Base-by-base conservation (phyloP, 208 protist genomes). In the Crithidia bombi region DNA sequence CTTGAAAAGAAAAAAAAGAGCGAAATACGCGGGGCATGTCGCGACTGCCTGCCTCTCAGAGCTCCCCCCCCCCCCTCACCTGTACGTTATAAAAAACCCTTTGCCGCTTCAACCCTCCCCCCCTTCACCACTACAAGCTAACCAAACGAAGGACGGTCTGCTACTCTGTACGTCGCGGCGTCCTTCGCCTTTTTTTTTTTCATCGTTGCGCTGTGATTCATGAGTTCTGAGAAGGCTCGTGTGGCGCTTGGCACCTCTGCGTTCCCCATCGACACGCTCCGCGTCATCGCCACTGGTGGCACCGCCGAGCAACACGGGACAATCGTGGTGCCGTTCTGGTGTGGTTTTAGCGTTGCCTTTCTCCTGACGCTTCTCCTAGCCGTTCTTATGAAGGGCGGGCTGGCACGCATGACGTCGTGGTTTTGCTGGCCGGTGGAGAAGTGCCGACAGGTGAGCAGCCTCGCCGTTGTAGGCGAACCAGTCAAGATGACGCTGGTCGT, bases 401-500 rank as follows among this genome's bases (percentile, higher is more conserved):
- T 19, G 5, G 43, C 10, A 6, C 26, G 44, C 7, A 1, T 62
- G 39, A 33, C 32, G n/a, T 65, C 54, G 46, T 59, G 57, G 62
- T 30, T 63, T 15, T 43, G 36, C 41, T 64, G 69, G 62, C 44
- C 69, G 26, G 25, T 21, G 44, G 55, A 49, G 55, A 69, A 33
- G 69, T 43, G 30, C 28, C 61, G 54, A 6, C 55, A 65, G 38
- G 17, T 71, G 19, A n/a, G 65, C 64, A 61, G 50, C 57, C 72
- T 71, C 30, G 63, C 58, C 11, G 49, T 43, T 1, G 44, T 63
- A 2, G 70, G 74, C 1, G 90, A 94, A 69, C 73, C 87, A 38
- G 50, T 92, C 19, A 98, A 98, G 73, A 95, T 98, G 91, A 91
- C 94, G 23, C 72, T 99, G 1, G 86, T 98, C 3, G 94, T 99